A percentile compares a stretch with the other conserved stretches of the same genome.
phyloP scores from a whole-genome alignment of 2,329 filamentous ascomycete genomes.

The Trichoderma sp. region DNA sequence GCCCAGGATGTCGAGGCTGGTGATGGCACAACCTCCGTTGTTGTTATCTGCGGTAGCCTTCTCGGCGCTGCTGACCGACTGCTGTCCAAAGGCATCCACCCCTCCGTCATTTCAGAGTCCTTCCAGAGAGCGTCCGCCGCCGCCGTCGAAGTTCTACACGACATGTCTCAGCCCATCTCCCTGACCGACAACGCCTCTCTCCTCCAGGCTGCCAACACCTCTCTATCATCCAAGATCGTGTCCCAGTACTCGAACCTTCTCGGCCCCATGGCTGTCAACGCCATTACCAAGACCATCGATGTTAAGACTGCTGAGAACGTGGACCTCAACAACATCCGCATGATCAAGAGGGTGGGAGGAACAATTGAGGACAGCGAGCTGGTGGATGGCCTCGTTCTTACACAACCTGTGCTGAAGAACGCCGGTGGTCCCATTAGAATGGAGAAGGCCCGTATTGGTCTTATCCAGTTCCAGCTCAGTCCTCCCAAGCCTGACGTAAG shows the following conservation, averaged over 20 bases:
- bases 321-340: slow-evolving; percentile 92
- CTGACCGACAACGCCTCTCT: slow-evolving; percentile 86
- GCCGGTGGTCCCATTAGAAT: slow-evolving; percentile 88
- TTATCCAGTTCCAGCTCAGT: slow-evolving; percentile 98
- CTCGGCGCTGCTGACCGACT: slow-evolving; percentile 91
- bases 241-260: slow-evolving; percentile 94
- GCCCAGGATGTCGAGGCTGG: slow-evolving; percentile 98
- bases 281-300: slow-evolving; percentile 94
- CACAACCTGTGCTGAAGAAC: slow-evolving; percentile 90
- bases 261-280: slow-evolving; percentile 97
- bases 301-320: slow-evolving; percentile 95
- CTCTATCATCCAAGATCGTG: slow-evolving; percentile 97
- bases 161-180: slow-evolving; percentile 93
- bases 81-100: slow-evolving; percentile 91
- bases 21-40: slow-evolving; percentile 96
- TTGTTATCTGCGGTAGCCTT: slow-evolving; percentile 94
- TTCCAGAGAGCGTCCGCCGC: slow-evolving; percentile 93
- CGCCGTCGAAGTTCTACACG: slow-evolving; percentile 85
- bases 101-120: slow-evolving; percentile 94
- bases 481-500: slow-evolving; percentile 91
- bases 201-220: slow-evolving; percentile 94
- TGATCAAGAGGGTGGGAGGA: slow-evolving; percentile 95
- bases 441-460: slow-evolving; percentile 94
- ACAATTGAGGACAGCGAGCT: slow-evolving; percentile 99
- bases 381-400: slow-evolving; percentile 89